These are phyloP conservation scores for Talaromyces sp. DNA, from an alignment of 2,329 filamentous ascomycete species.

Conservation along the genomic window DNA sequence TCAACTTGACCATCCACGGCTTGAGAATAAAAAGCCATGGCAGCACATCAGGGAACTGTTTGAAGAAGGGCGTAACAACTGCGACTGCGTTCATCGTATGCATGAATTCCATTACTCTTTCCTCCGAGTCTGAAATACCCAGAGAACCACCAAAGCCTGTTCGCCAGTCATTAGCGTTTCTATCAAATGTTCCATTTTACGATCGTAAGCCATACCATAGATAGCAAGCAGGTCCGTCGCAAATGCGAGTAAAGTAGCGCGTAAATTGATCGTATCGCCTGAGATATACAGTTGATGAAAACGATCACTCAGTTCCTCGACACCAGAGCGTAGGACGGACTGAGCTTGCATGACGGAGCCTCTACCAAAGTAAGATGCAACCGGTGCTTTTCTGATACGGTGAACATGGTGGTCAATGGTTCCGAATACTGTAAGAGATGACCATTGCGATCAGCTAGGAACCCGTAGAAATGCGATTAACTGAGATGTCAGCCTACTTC, in stretches of 20 bases:
- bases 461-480: no score
- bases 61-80: neutral
- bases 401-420: no score
- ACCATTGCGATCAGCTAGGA: no score
- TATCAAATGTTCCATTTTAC: no score
- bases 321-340: slow-evolving; percentile 21
- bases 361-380: slow-evolving; percentile 2
- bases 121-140: no score
- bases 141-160: no score
- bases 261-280: slow-evolving; percentile 5
- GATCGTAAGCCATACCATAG: neutral
- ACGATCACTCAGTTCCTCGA: slow-evolving; percentile 19
- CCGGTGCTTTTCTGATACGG: neutral
- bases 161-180: no score
- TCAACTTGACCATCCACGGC: neutral
- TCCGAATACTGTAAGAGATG: no score
- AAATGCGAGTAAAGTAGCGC: slow-evolving; percentile 14
- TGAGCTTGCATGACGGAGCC: neutral
- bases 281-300: neutral
- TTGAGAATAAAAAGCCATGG: neutral
- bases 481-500: no score
- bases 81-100: neutral
- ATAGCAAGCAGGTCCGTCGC: slow-evolving; percentile 22
- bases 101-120: no score
- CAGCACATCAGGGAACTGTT: neutral